A percentile compares a stretch with the other conserved stretches of the same genome.
Conservation (phyloP, 768 basidiomycete genomes). For the Lactarius tabidus region DNA sequence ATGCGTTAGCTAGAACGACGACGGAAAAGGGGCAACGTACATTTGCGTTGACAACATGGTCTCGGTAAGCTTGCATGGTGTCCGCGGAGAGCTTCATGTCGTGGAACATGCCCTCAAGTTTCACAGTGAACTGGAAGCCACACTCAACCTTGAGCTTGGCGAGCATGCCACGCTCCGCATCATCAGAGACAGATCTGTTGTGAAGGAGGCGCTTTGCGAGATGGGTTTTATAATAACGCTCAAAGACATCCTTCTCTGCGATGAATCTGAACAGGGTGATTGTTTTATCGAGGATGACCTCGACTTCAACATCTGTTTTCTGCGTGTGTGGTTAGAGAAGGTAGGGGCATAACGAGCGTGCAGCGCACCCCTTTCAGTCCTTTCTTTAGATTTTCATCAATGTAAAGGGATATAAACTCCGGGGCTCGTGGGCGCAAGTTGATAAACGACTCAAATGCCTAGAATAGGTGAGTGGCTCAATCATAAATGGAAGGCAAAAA, state of each 20-base stretch:
- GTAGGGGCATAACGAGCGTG: neutral
- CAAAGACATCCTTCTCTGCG: slow-evolving; percentile 94
- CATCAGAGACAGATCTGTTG: slow-evolving; percentile 88
- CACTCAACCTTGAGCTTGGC: slow-evolving; percentile 96
- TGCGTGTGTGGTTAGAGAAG: slow-evolving; percentile 33
- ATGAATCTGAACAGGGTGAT: slow-evolving; percentile 94
- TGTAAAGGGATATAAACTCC: slow-evolving; percentile 94
- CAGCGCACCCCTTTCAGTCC: slow-evolving; percentile 85
- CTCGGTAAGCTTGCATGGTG: slow-evolving; percentile 69
- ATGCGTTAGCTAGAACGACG: slow-evolving; percentile 1
- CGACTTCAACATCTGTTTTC: slow-evolving; percentile 96
- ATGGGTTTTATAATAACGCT: slow-evolving; percentile 95
- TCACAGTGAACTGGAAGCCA: slow-evolving; percentile 95
- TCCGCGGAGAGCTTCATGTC: slow-evolving; percentile 91
- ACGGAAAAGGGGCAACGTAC: slow-evolving; percentile 43
- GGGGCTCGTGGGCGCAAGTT: slow-evolving; percentile 84
- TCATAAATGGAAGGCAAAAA: neutral
- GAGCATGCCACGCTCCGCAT: slow-evolving; percentile 96
- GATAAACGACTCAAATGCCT: slow-evolving; percentile 93
- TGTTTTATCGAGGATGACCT: slow-evolving; percentile 87
- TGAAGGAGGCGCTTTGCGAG: slow-evolving; percentile 88
- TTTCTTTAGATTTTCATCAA: slow-evolving; percentile 93
- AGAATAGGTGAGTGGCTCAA: slow-evolving; percentile 1
- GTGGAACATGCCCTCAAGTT: slow-evolving; percentile 97
- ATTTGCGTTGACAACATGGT: slow-evolving; percentile 50